These are phyloP conservation scores for Astrocystis sublimbata DNA, from an alignment of 495 filamentous ascomycete genomes.

Conservation along the genomic window DNA sequence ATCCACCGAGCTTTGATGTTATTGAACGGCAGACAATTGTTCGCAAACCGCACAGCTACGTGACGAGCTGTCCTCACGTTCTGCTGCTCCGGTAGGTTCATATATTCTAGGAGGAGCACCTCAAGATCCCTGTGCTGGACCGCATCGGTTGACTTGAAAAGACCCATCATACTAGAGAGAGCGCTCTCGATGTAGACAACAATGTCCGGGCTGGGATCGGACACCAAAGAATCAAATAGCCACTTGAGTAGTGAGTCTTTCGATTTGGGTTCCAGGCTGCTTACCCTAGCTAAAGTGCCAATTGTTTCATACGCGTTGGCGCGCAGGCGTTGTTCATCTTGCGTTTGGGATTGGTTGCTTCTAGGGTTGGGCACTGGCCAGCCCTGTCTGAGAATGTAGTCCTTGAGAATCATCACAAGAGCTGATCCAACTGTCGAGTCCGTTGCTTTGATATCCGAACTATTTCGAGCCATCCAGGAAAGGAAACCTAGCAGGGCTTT, in stretches of 20 bases:
- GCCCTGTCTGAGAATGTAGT: slow-evolving; percentile 77
- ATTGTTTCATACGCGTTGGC: slow-evolving; percentile 81
- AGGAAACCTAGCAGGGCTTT: slow-evolving; percentile 86
- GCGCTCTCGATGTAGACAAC: slow-evolving; percentile 88
- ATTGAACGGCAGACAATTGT: slow-evolving; percentile 78
- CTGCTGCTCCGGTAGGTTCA: slow-evolving; percentile 43
- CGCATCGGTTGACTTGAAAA: slow-evolving; percentile 50
- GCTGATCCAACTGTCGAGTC: slow-evolving; percentile 62
- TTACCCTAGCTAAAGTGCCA: slow-evolving; percentile 69
- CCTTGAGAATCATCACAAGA: slow-evolving; percentile 68
- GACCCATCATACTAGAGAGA: slow-evolving; percentile 65
- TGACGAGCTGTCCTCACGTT: slow-evolving; percentile 66
- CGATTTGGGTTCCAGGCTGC: slow-evolving; percentile 50
- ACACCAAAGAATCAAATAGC: slow-evolving; percentile 79
- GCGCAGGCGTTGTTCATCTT: slow-evolving; percentile 65
- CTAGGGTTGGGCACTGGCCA: slow-evolving; percentile 64
- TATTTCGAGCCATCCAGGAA: slow-evolving; percentile 79
- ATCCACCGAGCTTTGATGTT: slow-evolving; percentile 85
- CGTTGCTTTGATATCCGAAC: slow-evolving; percentile 57
- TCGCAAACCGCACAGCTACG: slow-evolving; percentile 84
- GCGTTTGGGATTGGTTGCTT: slow-evolving; percentile 44
- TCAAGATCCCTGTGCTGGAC: slow-evolving; percentile 32
- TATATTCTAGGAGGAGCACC: slow-evolving; percentile 63
- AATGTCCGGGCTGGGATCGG: slow-evolving; percentile 73
- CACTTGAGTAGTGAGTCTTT: slow-evolving; percentile 63